Evolutionary conservation across 345 rosid species (phyloP), one percentile per base, ranked within the genome.

Genomic region (Kandelia obovata): DNA sequence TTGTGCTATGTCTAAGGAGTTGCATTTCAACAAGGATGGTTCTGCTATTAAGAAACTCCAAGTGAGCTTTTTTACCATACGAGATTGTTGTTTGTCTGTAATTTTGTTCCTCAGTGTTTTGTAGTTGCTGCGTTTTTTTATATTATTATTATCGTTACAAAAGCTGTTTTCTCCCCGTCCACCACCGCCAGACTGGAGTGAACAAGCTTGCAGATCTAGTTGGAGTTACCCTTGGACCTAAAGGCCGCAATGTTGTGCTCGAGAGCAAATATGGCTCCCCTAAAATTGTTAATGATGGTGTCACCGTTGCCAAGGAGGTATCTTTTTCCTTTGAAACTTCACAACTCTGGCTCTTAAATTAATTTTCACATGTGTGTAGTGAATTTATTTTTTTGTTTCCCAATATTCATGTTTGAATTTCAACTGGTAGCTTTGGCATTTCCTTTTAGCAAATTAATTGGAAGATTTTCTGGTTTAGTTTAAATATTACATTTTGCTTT

Each of bases 181-280:
- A 20, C 28, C 65, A 66, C 28, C 67, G 51, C 65, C 79, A 90
- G 99, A 88, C 77, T 71, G 99, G 99, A 73, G 99, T 92, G 28
- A 95, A 95, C 91, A 92, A 90, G 83, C 99, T 95, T 55, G 99
- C 99, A 8, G 98, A 95, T 78, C 73, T 95, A 55, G 99, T 95
- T 52, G 98, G 99, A 69, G 99, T 92, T 64, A 95, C 98, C 9
- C 96, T 90, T 69, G 99, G 98, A 65, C 99, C 97, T 1, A 89
- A 92, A 73, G 97, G 99, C 46, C 80, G 99, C 69, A 95, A 95
- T 75, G 99, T 92, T 78, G 99, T 95, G 67, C 91, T 95, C 13
- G 99, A 95, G 83, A 95, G 98, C 90, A 95, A 92, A 79, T 92
- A 95, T 71, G 99, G 99, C 4, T 92, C 99, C 64, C 99, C 99